Conservation (phyloP, 108 stramenopile species). For the Mediolabrus comicus region DNA sequence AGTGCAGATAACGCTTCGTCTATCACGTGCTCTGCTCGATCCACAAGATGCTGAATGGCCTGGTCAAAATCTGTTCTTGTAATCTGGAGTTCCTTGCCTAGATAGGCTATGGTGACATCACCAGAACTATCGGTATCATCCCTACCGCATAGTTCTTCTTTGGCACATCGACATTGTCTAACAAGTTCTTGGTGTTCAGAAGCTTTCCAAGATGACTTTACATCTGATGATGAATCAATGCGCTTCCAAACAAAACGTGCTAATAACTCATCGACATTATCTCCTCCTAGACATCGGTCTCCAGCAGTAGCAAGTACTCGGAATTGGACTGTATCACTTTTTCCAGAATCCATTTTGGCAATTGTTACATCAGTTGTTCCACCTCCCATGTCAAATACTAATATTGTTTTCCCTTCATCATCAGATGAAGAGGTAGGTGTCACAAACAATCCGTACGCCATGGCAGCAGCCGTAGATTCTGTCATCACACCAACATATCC, state of each 20-base stretch:
- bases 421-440: conserved; percentile 14
- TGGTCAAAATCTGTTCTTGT: conserved; percentile 49
- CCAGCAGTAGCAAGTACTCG: conserved; percentile 68
- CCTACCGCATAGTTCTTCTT: conserved; percentile 69
- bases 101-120: conserved; percentile 4
- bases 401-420: conserved; percentile 41
- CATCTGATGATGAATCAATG: conserved; percentile 4
- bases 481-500: conserved; percentile 63
- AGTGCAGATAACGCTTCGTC: conserved; percentile 37
- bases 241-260: conserved; percentile 23
- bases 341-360: conserved; percentile 39
- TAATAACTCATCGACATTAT: conserved; percentile 76
- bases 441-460: conserved; percentile 81
- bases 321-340: conserved; percentile 34
- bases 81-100: conserved; percentile 11
- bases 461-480: conserved; percentile 82
- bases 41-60: conserved; percentile 39
- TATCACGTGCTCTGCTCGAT: conserved; percentile 42
- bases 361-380: conserved; percentile 88
- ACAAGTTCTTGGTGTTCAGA: conserved; percentile 37
- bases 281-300: conserved; percentile 69
- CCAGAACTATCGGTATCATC: conserved; percentile 29
- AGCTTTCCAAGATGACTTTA: conserved; percentile 11
- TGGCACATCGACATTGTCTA: conserved; percentile 60
- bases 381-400: conserved; percentile 89